These are phyloP conservation scores for Cadophora malorum DNA, from an alignment of 2,329 filamentous ascomycete species.

Conservation along the genomic window DNA sequence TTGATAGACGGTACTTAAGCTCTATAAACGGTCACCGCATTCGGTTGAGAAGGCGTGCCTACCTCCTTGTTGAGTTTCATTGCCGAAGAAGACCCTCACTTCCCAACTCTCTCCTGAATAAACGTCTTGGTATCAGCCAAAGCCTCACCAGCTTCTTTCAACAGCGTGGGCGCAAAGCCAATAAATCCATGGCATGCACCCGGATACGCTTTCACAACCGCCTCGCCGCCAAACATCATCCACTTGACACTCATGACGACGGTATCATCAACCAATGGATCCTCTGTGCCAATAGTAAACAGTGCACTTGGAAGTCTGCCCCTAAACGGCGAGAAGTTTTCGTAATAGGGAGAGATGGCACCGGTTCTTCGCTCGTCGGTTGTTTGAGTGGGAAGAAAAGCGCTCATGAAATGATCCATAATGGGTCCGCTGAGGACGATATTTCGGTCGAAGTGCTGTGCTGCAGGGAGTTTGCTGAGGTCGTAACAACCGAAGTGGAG, in stretches of 20 bases:
- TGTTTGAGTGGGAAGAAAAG: conserved; percentile 52
- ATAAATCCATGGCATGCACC: conserved; percentile 61
- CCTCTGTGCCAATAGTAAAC: conserved; percentile 61
- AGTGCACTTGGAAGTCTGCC: conserved; percentile 56
- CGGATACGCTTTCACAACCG: conserved; percentile 58
- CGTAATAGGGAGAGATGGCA: conserved; percentile 57
- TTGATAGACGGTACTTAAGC: background rate
- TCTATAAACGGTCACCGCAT: background rate
- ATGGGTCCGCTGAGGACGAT: conserved; percentile 53
- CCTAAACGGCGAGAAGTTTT: conserved; percentile 48
- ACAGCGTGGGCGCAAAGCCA: conserved; percentile 26
- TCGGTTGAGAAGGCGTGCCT: background rate
- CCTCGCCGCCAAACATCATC: conserved; percentile 56
- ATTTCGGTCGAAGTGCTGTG: conserved; percentile 34
- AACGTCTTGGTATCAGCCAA: conserved; percentile 34
- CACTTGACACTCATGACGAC: conserved; percentile 62
- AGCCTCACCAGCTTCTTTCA: conserved; percentile 34
- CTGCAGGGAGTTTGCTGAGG: conserved; percentile 52
- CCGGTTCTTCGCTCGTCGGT: conserved; percentile 51
- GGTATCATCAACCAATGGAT: conserved; percentile 59
- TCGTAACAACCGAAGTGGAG: conserved; percentile 61
- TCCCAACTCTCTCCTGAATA: conserved; percentile 30
- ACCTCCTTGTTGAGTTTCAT: background rate
- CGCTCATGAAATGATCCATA: conserved; percentile 54
- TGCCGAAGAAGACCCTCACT: background rate